Base-by-base conservation (phyloP, 495 filamentous ascomycete species). In the Hypoxylon lenormandii region DNA sequence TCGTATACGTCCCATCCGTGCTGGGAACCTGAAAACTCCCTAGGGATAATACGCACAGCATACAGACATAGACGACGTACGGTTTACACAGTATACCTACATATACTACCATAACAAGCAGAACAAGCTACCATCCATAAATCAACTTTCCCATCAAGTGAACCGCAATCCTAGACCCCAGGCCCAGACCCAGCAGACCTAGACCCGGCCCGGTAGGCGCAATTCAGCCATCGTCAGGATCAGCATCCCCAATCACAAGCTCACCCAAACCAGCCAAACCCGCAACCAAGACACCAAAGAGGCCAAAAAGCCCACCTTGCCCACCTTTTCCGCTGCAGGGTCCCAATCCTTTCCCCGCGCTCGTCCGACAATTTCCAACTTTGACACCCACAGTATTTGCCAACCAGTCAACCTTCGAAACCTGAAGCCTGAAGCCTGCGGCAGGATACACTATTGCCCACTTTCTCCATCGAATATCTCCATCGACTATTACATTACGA, bases 321-420 rank as follows among this genome's bases (percentile, higher is more conserved):
- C 68, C 68, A 66, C 62, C 66, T 49, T 71, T 66, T 59, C 18
- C 33, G 46, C 68, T 71, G 68, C 68, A 71, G 68, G 68, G 62
- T 63, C 68, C 68, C 47, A 62, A 21, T 26, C 38, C 57, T 38
- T 66, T 62, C 68, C 68, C 68, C 68, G 68, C 68, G 68, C 61
- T 52, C 62, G 37, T 36, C 53, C 61, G 62, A 50, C 52, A 28
- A 49, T 51, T 70, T 66, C 67, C 68, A 66, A 71, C 61, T 42
- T 64, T 38, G 46, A 64, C 66, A 26, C 66, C 66, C 66, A 65
- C 67, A 61, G 66, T 33, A 63, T 57, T 56, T 46, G 30, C 62
- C 61, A 71, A 53, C 61, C 48, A 21, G 15, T 46, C 42, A 50
- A 19, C 48, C 43, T 22, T 38, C n/a, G n/a, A n/a, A n/a, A 33